A percentile compares a stretch with the other conserved stretches of the same genome.
Conservation (phyloP, 306 rosid species). For the Dryas drummondii region DNA sequence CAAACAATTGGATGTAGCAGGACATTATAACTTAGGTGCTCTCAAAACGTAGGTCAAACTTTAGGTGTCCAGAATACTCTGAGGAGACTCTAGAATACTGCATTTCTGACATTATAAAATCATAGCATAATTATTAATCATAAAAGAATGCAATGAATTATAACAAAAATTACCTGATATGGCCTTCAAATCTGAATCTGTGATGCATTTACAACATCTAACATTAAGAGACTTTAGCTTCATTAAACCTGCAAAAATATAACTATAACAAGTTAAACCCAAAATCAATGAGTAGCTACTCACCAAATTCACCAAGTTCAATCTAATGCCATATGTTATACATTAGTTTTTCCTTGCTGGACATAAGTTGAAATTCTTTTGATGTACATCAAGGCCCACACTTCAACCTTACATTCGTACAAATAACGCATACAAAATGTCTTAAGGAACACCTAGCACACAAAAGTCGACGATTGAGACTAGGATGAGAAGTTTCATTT, state of each 20-base stretch:
- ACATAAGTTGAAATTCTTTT: too few species aligned
- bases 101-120: constrained; percentile 10
- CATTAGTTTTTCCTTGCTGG: too few species aligned
- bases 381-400: too few species aligned
- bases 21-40: neutral
- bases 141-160: constrained; percentile 1
- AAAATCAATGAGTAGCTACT: neutral
- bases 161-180: constrained; percentile 51
- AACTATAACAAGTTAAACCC: constrained; percentile 9
- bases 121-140: constrained; percentile 4
- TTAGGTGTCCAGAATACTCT: neutral
- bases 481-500: too few species aligned
- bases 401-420: too few species aligned
- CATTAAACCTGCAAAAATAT: constrained; percentile 46
- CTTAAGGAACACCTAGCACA: too few species aligned
- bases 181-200: constrained; percentile 56
- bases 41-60: neutral
- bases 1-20: neutral
- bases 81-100: neutral
- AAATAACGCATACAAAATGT: too few species aligned
- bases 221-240: constrained; percentile 59
- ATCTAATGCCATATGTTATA: too few species aligned
- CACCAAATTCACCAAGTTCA: too few species aligned
- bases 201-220: constrained; percentile 61
- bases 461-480: too few species aligned